phyloP scores from a whole-genome alignment of 75 land plant genomes.

The Selaginella tamariscina region DNA sequence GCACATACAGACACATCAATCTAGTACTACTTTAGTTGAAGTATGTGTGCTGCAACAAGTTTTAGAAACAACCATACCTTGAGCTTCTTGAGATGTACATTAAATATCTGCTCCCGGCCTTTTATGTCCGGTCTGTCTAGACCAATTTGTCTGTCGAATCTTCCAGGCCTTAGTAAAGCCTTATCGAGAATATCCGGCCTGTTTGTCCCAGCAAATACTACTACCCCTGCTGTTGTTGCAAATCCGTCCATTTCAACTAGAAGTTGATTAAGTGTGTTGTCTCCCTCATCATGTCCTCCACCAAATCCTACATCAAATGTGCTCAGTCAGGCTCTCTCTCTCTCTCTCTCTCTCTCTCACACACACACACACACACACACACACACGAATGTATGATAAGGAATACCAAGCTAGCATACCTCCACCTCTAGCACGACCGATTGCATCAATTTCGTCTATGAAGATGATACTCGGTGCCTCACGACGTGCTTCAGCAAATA shows the following conservation, averaged over 20 bases:
- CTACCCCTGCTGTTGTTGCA: constrained; percentile 7
- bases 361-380: no score
- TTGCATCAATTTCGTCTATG: constrained; percentile 61
- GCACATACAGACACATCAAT: no score
- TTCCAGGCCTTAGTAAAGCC: constrained; percentile 5
- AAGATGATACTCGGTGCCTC: constrained; percentile 45
- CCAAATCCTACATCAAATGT: no score
- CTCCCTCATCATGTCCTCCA: not conserved
- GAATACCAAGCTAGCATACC: no score
- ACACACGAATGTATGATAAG: no score
- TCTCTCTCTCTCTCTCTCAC: no score
- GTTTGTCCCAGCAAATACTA: constrained; percentile 8
- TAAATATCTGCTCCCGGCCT: constrained; percentile 6
- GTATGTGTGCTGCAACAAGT: no score
- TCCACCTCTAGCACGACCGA: constrained; percentile 21
- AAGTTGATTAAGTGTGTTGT: not conserved
- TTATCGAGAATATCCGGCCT: not conserved
- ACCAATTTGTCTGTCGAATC: not conserved
- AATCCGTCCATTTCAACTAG: constrained; percentile 12
- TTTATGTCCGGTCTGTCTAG: not conserved
- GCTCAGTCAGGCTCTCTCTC: no score
- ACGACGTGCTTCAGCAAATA: constrained; percentile 41
- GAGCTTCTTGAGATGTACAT: not conserved
- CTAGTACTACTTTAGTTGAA: no score
- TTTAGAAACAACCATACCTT: no score